Percentiles rank a stretch among this genome's conserved stretches.
These are phyloP conservation scores for Beta vulgaris DNA, from an alignment of 148 eudicot species.

Conservation along the genomic window DNA sequence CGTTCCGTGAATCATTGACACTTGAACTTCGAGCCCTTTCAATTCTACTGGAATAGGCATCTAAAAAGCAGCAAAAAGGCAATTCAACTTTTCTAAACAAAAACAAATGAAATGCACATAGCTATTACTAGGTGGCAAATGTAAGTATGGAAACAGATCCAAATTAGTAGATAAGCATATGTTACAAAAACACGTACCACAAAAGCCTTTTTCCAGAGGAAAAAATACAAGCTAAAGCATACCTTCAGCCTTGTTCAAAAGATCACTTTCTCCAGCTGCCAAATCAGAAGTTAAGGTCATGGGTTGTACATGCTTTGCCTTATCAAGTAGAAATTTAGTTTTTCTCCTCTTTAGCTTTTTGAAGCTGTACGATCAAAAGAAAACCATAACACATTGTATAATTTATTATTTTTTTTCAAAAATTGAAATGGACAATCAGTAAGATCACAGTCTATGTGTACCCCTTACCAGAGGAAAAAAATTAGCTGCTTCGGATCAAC, in stretches of 20 bases:
- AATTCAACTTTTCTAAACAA: background rate
- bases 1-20: conserved; percentile 39
- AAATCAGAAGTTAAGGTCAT: conserved; percentile 53
- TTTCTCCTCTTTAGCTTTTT: conserved; percentile 61
- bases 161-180: background rate
- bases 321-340: conserved; percentile 33
- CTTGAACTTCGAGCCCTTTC: conserved; percentile 45
- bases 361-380: conserved; percentile 37
- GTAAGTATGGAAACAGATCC: background rate
- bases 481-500: conserved; percentile 72
- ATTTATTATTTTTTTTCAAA: too few species aligned
- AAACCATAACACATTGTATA: background rate
- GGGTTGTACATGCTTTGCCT: conserved; percentile 52
- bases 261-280: conserved; percentile 47
- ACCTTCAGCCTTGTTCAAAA: conserved; percentile 68
- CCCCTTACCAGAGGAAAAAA: conserved; percentile 62
- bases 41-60: conserved; percentile 46
- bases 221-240: conserved; percentile 15
- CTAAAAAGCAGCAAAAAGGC: conserved; percentile 24
- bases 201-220: background rate
- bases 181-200: background rate
- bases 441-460: background rate
- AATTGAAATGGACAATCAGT: background rate
- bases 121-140: background rate
- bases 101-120: background rate